Conservation (phyloP, 805 yeast genomes). For the Isabelozyma gotoi region DNA sequence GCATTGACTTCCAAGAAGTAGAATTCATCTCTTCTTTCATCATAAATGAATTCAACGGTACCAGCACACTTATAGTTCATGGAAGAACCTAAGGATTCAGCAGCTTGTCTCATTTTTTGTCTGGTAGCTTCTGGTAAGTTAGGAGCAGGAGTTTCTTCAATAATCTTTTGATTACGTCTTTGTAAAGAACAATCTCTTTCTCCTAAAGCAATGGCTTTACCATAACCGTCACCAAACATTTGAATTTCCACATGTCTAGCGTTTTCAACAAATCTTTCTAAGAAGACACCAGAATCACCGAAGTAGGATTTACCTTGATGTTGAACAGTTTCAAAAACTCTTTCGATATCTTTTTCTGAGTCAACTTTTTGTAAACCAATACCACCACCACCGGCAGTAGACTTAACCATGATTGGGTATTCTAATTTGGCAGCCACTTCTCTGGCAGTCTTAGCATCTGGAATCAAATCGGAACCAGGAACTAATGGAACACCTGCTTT, state of each 20-base stretch:
- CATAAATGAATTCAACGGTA: conserved; percentile 94
- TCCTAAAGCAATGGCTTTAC: conserved; percentile 90
- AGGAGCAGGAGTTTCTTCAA: conserved; percentile 98
- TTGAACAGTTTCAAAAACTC: conserved; percentile 85
- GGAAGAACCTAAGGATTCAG: conserved; percentile 76
- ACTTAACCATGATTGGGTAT: conserved; percentile 93
- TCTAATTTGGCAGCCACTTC: conserved; percentile 70
- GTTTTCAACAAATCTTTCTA: conserved; percentile 91
- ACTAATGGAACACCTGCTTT: conserved; percentile 93
- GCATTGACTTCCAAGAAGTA: conserved; percentile 96
- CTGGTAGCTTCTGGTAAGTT: conserved; percentile 82
- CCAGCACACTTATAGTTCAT: conserved; percentile 96
- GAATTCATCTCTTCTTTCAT: conserved; percentile 80
- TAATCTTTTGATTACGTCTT: conserved; percentile 93
- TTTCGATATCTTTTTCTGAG: conserved; percentile 71
- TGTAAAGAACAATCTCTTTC: conserved; percentile 98
- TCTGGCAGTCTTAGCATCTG: conserved; percentile 70
- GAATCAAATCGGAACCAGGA: conserved; percentile 91
- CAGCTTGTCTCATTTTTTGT: conserved; percentile 71
- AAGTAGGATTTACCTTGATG: conserved; percentile 93
- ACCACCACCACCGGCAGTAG: conserved; percentile 99
- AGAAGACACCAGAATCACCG: conserved; percentile 93
- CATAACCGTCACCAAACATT: conserved; percentile 93
- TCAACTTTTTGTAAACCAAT: conserved; percentile 95
- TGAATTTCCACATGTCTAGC: conserved; percentile 97